Evolutionary conservation across 495 filamentous ascomycete species (phyloP).

Genomic region (Penicillium taxi): DNA sequence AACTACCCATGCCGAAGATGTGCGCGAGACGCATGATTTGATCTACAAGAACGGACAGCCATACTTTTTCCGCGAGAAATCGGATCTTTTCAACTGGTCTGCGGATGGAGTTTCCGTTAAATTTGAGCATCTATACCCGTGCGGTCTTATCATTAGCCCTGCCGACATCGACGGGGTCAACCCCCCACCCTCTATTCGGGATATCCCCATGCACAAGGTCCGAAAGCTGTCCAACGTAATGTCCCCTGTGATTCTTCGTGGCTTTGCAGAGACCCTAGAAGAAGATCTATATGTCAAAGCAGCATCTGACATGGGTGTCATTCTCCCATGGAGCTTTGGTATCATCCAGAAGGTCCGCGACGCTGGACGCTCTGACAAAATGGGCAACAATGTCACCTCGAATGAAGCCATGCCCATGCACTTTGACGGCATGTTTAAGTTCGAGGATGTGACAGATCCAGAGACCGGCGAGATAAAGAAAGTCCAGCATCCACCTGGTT

Average conservation of each 20-base stretch:
- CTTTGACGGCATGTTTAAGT: slow-evolving; percentile 49
- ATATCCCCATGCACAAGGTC: slow-evolving; percentile 40
- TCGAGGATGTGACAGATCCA: slow-evolving; percentile 29
- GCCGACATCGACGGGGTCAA: slow-evolving; percentile 16
- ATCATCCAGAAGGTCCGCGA: slow-evolving; percentile 45
- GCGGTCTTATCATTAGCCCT: slow-evolving; percentile 34
- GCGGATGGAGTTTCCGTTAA: slow-evolving; percentile 20
- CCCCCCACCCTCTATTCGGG: slow-evolving; percentile 22
- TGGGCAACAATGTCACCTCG: slow-evolving; percentile 41
- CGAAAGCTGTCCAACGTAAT: slow-evolving; percentile 39
- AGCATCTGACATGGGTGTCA: slow-evolving; percentile 36
- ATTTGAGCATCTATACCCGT: slow-evolving; percentile 38
- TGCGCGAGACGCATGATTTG: slow-evolving; percentile 34
- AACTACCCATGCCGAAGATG: slow-evolving; percentile 30
- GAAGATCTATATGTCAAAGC: slow-evolving; percentile 38
- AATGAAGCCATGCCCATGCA: slow-evolving; percentile 51
- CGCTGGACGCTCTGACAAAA: slow-evolving; percentile 21
- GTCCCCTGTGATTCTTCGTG: slow-evolving; percentile 47
- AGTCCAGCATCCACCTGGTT: slow-evolving; percentile 27
- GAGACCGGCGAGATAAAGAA: slow-evolving; percentile 17
- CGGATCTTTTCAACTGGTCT: slow-evolving; percentile 27
- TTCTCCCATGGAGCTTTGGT: slow-evolving; percentile 42
- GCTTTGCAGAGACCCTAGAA: slow-evolving; percentile 39
- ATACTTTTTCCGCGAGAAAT: slow-evolving; percentile 33
- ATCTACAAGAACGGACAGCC: slow-evolving; percentile 32